Conservation (phyloP, 2,329 filamentous ascomycete genomes). For the Colletotrichum liaoningense region DNA sequence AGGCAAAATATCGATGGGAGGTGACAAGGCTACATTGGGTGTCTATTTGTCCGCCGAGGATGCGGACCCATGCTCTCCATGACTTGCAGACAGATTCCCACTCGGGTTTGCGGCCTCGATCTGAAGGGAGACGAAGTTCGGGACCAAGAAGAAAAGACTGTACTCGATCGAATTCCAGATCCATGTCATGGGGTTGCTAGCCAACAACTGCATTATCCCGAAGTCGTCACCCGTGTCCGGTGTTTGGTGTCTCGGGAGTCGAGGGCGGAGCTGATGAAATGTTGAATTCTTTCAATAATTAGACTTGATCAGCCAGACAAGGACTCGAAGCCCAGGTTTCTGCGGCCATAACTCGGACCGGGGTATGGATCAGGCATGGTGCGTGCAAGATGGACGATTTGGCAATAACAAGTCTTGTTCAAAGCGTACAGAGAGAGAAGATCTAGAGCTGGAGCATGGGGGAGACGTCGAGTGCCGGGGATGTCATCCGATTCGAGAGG, state of each 20-base stretch:
- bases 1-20: neutral
- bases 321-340: neutral
- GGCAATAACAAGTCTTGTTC: neutral
- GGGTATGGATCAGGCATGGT: neutral
- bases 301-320: neutral
- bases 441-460: neutral
- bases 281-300: neutral
- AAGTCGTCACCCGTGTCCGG: conserved; percentile 15
- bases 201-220: conserved; percentile 28
- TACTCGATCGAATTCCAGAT: conserved; percentile 5
- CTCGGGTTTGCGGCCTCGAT: neutral
- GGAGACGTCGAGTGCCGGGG: neutral
- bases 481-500: neutral
- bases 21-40: neutral
- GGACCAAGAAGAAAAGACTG: neutral
- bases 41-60: neutral
- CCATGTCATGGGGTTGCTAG: conserved; percentile 31
- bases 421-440: neutral
- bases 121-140: neutral
- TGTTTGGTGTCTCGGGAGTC: conserved; percentile 36
- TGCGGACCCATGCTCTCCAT: neutral
- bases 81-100: neutral
- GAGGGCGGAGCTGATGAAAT: conserved; percentile 13
- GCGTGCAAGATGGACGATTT: neutral
- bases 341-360: conserved; percentile 21